A percentile compares a stretch with the other conserved stretches of the same genome.
Conservation (phyloP, 345 rosid genomes). For the Reutealis trisperma region DNA sequence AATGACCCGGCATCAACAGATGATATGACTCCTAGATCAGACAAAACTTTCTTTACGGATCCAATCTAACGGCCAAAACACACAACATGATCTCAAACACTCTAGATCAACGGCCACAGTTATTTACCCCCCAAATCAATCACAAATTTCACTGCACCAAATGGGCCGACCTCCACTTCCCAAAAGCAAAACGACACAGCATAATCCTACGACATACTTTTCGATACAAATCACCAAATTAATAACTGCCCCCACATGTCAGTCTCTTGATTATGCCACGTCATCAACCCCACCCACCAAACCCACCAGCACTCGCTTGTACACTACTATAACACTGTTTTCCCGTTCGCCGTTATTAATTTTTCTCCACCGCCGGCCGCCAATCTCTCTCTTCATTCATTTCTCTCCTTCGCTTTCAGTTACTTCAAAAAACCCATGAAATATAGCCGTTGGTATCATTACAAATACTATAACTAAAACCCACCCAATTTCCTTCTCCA, state of each 20-base stretch:
- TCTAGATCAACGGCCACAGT: neutral
- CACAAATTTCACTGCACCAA: neutral
- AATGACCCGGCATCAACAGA: neutral
- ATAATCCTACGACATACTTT: constrained; percentile 6
- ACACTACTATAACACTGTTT: neutral
- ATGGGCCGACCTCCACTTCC: neutral
- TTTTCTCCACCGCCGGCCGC: neutral
- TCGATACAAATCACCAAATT: constrained; percentile 2
- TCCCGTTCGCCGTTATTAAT: neutral
- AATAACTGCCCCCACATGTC: neutral
- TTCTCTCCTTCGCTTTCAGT: constrained; percentile 26
- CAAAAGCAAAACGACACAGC: constrained; percentile 17
- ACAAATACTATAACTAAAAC: neutral
- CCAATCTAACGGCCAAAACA: constrained; percentile 22
- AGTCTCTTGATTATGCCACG: neutral
- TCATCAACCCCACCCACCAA: neutral
- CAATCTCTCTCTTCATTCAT: neutral
- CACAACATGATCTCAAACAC: no score
- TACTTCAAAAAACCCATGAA: constrained; percentile 11
- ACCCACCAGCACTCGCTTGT: neutral
- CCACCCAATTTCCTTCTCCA: neutral
- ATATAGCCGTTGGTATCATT: constrained; percentile 31
- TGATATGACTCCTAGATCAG: neutral
- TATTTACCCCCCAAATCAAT: neutral
- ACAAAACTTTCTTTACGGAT: neutral